These are phyloP conservation scores for Colletotrichum orchidophilum DNA, from an alignment of 2,329 filamentous ascomycete genomes.

Conservation along the genomic window DNA sequence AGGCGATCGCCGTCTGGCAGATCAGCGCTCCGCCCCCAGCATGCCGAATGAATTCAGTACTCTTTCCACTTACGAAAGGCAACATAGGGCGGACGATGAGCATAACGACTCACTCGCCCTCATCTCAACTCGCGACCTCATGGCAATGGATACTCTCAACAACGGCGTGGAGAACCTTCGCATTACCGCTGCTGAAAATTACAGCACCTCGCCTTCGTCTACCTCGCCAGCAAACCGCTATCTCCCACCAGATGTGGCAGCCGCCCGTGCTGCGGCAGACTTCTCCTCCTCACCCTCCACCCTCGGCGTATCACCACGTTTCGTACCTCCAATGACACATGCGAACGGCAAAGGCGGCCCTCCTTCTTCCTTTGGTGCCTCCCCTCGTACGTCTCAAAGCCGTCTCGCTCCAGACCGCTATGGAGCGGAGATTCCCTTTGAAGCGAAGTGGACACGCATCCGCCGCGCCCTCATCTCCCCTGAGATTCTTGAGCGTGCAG, in stretches of 20 bases:
- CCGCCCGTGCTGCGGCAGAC: conserved; percentile 39
- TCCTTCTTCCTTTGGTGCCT: conserved; percentile 30
- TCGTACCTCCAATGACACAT: conserved; percentile 46
- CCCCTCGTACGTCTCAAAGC: conserved; percentile 39
- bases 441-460: conserved; percentile 70
- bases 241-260: conserved; percentile 46
- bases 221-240: conserved; percentile 43
- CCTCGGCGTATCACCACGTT: conserved; percentile 51
- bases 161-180: conserved; percentile 53
- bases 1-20: conserved; percentile 47
- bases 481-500: conserved; percentile 63
- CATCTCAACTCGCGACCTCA: conserved; percentile 64
- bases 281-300: conserved; percentile 47
- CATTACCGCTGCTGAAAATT: conserved; percentile 48
- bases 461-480: conserved; percentile 64
- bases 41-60: conserved; percentile 31
- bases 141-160: conserved; percentile 56
- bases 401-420: conserved; percentile 65
- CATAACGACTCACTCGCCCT: conserved; percentile 53
- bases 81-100: conserved; percentile 49
- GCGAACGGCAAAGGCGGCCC: conserved; percentile 32
- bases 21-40: conserved; percentile 35
- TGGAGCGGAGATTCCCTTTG: conserved; percentile 64
- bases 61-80: conserved; percentile 45
- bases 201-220: conserved; percentile 48